Evolutionary conservation across 768 basidiomycete species (phyloP).

Genomic region (Tricholoma terreum): DNA sequence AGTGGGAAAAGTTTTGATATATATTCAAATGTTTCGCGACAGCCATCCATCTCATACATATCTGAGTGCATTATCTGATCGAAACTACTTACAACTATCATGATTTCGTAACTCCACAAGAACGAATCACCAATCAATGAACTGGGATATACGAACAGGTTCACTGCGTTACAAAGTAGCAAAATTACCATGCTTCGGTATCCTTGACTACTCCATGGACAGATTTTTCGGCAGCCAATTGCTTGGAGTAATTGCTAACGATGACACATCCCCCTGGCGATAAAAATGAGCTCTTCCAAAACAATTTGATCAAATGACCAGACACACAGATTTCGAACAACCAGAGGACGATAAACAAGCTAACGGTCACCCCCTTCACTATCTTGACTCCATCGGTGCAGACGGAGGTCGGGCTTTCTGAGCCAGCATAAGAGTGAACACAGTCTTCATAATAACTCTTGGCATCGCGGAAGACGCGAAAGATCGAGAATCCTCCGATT

Average conservation of each 20-base stretch:
- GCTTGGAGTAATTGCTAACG: constrained; percentile 41
- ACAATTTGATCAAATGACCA: neutral
- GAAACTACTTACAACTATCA: no score
- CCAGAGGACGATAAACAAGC: constrained; percentile 43
- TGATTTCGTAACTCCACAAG: no score
- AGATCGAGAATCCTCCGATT: constrained; percentile 42
- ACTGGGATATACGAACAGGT: neutral
- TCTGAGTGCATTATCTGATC: no score
- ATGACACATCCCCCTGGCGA: constrained; percentile 45
- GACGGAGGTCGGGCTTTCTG: constrained; percentile 21
- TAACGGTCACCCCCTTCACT: constrained; percentile 40
- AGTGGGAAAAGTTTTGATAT: no score
- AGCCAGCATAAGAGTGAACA: constrained; percentile 13
- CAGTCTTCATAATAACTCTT: constrained; percentile 38
- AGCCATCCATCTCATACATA: no score
- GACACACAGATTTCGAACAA: constrained; percentile 47
- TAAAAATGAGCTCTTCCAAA: constrained; percentile 3
- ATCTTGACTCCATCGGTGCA: constrained; percentile 40
- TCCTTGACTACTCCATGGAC: constrained; percentile 39
- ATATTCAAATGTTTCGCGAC: no score
- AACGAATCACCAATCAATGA: constrained; percentile 4
- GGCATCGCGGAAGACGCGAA: constrained; percentile 40
- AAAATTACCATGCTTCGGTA: constrained; percentile 40
- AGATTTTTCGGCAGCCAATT: constrained; percentile 43
- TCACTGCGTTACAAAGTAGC: neutral